phyloP scores from a whole-genome alignment of 495 filamentous ascomycete genomes.

The Collariella sp. region DNA sequence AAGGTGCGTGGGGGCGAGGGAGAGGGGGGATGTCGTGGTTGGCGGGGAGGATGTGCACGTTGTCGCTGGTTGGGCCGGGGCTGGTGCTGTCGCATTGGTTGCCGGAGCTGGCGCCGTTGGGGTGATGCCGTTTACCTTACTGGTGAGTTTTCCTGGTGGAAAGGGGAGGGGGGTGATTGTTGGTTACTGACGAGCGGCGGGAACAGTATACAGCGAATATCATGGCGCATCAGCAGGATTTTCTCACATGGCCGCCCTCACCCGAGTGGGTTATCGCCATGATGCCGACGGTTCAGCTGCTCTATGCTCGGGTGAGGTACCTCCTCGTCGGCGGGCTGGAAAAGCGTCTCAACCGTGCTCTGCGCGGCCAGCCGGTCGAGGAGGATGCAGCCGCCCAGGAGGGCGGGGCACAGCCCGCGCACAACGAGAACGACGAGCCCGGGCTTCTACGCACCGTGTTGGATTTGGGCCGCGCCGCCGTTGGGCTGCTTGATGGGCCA shows the following conservation, averaged over 20 bases:
- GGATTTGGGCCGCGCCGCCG: conserved; percentile 11
- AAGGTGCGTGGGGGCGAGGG: conserved; percentile 17
- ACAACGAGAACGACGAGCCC: conserved; percentile 5
- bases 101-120: conserved; percentile 24
- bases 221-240: conserved; percentile 18
- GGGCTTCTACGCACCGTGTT: conserved; percentile 8
- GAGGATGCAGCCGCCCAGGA: conserved; percentile 2
- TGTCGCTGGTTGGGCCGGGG: conserved; percentile 33
- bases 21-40: background rate
- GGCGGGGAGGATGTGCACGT: conserved; percentile 10
- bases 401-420: background rate
- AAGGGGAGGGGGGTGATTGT: no score
- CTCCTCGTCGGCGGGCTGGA: conserved; percentile 54
- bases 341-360: conserved; percentile 45
- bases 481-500: conserved; percentile 19
- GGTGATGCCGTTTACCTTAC: conserved; percentile 15
- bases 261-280: conserved; percentile 59
- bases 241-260: conserved; percentile 60
- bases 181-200: background rate
- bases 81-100: conserved; percentile 31
- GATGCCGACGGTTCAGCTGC: conserved; percentile 57
- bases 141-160: no score
- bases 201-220: conserved; percentile 20
- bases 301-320: conserved; percentile 61
- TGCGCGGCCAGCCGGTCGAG: conserved; percentile 22